phyloP scores from a whole-genome alignment of 2,329 filamentous ascomycete genomes.

The Monascus ruber region DNA sequence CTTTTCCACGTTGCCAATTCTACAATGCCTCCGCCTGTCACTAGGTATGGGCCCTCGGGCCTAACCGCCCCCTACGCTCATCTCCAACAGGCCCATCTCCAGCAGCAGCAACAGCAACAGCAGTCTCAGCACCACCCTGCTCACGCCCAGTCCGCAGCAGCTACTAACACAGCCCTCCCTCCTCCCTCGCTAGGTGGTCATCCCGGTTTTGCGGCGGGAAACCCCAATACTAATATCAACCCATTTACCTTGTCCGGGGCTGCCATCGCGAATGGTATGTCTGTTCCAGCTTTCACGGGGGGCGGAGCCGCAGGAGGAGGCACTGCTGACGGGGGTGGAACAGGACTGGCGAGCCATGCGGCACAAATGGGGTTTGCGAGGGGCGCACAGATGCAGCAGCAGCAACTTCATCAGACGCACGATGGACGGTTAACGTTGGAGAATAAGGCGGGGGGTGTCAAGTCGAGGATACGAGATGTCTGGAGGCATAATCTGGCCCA shows the following conservation, averaged over 20 bases:
- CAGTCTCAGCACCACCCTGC: slow-evolving; percentile 36
- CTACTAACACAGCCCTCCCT: slow-evolving; percentile 38
- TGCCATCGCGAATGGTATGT: slow-evolving; percentile 43
- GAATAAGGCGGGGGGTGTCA: slow-evolving; percentile 47
- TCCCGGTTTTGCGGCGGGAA: slow-evolving; percentile 53
- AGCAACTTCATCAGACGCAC: slow-evolving; percentile 38
- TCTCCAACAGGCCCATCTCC: slow-evolving; percentile 40
- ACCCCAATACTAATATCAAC: slow-evolving; percentile 56
- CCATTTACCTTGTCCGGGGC: slow-evolving; percentile 48
- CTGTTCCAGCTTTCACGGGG: slow-evolving; percentile 44
- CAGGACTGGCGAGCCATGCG: slow-evolving; percentile 74
- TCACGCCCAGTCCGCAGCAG: slow-evolving; percentile 35
- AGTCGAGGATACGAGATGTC: slow-evolving; percentile 83
- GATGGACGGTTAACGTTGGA: slow-evolving; percentile 44
- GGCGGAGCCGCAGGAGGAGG: slow-evolving; percentile 42
- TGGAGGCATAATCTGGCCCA: slow-evolving; percentile 87
- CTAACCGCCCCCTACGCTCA: slow-evolving; percentile 49
- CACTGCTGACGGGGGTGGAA: slow-evolving; percentile 45
- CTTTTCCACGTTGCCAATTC: slow-evolving; percentile 4
- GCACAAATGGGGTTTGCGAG: slow-evolving; percentile 80
- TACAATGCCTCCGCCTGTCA: slow-evolving; percentile 48
- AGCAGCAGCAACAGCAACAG: slow-evolving; percentile 35
- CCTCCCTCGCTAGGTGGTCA: slow-evolving; percentile 53
- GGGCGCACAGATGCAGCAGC: slow-evolving; percentile 54
- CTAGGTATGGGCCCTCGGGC: slow-evolving; percentile 48